These are phyloP conservation scores for Mesotaenium endlicherianum DNA, from an alignment of 139 green algal genomes.

Conservation along the genomic window DNA sequence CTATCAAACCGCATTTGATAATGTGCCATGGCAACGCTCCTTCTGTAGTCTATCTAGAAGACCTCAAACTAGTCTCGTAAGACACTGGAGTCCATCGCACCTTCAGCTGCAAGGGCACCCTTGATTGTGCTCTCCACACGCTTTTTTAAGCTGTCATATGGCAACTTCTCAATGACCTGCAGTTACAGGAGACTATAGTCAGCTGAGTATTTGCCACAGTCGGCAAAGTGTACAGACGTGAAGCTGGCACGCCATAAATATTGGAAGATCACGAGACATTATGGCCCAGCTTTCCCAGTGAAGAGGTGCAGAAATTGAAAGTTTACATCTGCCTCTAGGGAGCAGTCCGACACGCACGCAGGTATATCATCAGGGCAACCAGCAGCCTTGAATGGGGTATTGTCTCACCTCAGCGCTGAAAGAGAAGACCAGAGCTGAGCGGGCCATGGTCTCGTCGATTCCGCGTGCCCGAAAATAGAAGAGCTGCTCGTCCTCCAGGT, in stretches of 20 bases:
- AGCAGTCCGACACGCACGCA: not conserved
- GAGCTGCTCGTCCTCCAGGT: conserved; percentile 96
- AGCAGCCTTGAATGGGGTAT: not conserved
- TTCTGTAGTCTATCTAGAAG: no score
- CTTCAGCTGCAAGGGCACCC: conserved; percentile 6
- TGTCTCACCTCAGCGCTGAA: conserved; percentile 47
- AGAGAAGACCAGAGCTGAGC: conserved; percentile 48
- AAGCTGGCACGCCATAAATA: not conserved
- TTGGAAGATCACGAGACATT: not conserved
- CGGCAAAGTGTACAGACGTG: not conserved
- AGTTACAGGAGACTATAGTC: no score
- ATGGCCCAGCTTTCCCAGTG: not conserved
- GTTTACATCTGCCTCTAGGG: not conserved
- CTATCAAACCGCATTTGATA: no score
- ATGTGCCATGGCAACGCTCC: no score
- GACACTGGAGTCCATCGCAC: conserved; percentile 21
- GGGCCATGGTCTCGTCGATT: conserved; percentile 29
- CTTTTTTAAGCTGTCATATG: conserved; percentile 12
- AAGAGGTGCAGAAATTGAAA: not conserved
- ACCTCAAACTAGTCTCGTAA: no score
- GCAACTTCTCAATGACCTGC: conserved; percentile 39
- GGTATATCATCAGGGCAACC: not conserved
- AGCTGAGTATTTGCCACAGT: no score
- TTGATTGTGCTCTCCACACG: conserved; percentile 23
- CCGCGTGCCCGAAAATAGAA: conserved; percentile 88